These are phyloP conservation scores for Nothomitra cinnamomea DNA, from an alignment of 2,329 filamentous ascomycete species.

Conservation along the genomic window DNA sequence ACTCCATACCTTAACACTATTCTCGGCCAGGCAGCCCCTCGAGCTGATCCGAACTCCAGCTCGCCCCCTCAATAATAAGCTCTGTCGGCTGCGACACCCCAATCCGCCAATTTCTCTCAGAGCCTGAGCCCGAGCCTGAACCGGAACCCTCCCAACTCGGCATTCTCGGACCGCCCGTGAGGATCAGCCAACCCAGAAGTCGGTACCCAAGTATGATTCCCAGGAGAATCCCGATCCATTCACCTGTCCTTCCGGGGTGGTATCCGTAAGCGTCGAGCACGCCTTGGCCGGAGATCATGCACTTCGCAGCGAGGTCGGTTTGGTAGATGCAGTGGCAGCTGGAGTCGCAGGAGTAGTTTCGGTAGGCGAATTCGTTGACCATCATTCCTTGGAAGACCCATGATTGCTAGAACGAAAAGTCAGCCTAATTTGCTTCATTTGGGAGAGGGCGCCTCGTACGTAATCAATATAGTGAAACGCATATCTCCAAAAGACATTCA, in stretches of 20 bases:
- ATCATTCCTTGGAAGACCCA: constrained; percentile 90
- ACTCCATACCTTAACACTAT: too few species aligned
- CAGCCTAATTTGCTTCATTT: too few species aligned
- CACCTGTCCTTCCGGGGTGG: constrained; percentile 40
- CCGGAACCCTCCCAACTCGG: too few species aligned
- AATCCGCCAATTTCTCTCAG: too few species aligned
- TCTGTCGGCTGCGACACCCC: too few species aligned
- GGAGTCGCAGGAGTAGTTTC: constrained; percentile 44
- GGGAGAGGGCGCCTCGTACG: too few species aligned
- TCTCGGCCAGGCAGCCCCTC: too few species aligned
- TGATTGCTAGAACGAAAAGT: constrained; percentile 20
- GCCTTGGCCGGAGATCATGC: constrained; percentile 51
- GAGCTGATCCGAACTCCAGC: too few species aligned
- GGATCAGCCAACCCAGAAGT: constrained; percentile 43
- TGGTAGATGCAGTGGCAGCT: constrained; percentile 55
- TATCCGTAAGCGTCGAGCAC: constrained; percentile 59
- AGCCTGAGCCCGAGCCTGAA: too few species aligned
- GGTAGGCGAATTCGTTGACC: constrained; percentile 63
- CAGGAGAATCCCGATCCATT: constrained; percentile 63
- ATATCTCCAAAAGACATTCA: constrained; percentile 76
- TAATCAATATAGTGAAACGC: constrained; percentile 84
- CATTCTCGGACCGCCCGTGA: too few species aligned
- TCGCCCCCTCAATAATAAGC: too few species aligned
- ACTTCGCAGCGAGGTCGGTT: constrained; percentile 42
- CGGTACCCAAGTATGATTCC: constrained; percentile 60